Conservation (phyloP, 192 early-diverging fungal species). For the Gamsiella multidivaricata region DNA sequence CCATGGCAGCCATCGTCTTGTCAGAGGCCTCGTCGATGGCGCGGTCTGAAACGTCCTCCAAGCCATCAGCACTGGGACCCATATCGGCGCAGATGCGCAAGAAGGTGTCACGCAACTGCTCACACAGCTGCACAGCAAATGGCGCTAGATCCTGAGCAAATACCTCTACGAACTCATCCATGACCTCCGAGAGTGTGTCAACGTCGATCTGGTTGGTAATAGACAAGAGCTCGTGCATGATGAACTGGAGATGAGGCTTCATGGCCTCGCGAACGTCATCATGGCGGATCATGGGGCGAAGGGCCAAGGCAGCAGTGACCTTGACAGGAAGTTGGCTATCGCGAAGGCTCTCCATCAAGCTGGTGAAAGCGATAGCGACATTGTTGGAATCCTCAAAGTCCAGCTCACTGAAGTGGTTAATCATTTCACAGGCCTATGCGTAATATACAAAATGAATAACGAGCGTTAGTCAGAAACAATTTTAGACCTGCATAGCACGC, state of each 20-base stretch:
- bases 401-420: constrained; percentile 66
- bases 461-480: not conserved
- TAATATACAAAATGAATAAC: not conserved
- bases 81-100: constrained; percentile 78
- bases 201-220: constrained; percentile 95
- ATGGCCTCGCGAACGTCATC: constrained; percentile 78
- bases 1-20: constrained; percentile 90
- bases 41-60: constrained; percentile 61
- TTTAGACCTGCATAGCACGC: not conserved
- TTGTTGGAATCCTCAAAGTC: constrained; percentile 70
- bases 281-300: constrained; percentile 83
- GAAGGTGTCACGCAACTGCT: constrained; percentile 89
- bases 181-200: constrained; percentile 86
- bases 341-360: constrained; percentile 71
- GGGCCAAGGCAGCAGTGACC: constrained; percentile 85
- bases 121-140: constrained; percentile 90
- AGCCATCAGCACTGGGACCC: constrained; percentile 49
- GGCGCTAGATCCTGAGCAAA: constrained; percentile 92
- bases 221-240: constrained; percentile 89
- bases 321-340: constrained; percentile 90
- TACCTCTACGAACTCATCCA: constrained; percentile 92
- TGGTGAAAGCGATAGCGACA: constrained; percentile 57
- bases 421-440: constrained; percentile 64
- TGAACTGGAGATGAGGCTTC: constrained; percentile 80
- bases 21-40: constrained; percentile 76